Conservation (phyloP, 2,329 filamentous ascomycete species). For the Trichophyton mentagrophytes region DNA sequence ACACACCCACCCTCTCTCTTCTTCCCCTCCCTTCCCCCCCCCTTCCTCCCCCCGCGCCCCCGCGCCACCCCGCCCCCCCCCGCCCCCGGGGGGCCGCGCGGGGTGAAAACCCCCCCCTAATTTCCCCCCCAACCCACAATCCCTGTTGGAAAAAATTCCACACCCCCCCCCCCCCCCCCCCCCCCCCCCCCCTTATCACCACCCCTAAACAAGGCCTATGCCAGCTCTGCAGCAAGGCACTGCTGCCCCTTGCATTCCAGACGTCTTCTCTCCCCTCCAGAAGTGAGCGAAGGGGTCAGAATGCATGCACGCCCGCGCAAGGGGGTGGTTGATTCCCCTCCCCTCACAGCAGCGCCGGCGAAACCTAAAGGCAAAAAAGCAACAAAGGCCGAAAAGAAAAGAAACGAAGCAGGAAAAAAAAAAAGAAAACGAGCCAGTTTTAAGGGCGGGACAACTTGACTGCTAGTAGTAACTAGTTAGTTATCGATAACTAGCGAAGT, state of each 20-base stretch:
- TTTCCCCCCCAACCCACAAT: too few relatives aligned
- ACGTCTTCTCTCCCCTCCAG: not conserved
- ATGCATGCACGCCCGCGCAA: not conserved
- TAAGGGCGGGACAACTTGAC: too few relatives aligned
- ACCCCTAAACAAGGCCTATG: not conserved
- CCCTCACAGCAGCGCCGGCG: not conserved
- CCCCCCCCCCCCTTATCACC: not conserved
- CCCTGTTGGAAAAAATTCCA: too few relatives aligned
- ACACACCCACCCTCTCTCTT: too few relatives aligned
- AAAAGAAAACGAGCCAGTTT: too few relatives aligned
- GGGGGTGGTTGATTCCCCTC: not conserved
- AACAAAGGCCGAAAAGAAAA: not conserved
- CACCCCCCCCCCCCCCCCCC: too few relatives aligned
- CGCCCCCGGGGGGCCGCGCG: too few relatives aligned
- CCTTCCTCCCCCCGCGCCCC: too few relatives aligned
- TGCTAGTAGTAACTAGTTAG: not conserved
- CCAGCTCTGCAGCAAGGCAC: conserved; percentile 1
- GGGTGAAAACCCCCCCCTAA: too few relatives aligned
- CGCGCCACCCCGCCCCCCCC: too few relatives aligned
- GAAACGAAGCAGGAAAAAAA: not conserved
- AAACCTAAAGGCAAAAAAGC: not conserved
- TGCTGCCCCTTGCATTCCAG: conserved; percentile 1
- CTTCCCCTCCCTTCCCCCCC: too few relatives aligned
- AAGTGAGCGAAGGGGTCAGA: not conserved
- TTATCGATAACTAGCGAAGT: not conserved